Base-by-base conservation (phyloP, 495 filamentous ascomycete species). In the Patellaria atrata region DNA sequence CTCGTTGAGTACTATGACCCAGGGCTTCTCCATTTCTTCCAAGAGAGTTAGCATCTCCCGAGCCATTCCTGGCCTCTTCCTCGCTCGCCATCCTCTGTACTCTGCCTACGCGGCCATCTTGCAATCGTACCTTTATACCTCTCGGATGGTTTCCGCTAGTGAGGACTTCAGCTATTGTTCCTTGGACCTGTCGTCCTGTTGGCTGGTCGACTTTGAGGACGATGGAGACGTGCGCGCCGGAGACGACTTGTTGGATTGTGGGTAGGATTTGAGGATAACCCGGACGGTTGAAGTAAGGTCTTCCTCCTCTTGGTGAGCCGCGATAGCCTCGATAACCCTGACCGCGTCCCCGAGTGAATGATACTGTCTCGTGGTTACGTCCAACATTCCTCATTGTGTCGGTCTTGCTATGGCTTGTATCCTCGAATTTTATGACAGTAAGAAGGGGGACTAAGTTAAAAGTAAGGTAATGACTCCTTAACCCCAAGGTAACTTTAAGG, bases 91-190 rank as follows among this genome's bases (percentile, higher is more conserved):
- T 62, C 22, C 48, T 28, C 51, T 82, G 77, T 20, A 82, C 76
- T 21, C 79, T 55, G 2, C 79, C 79, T 11, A 82, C 64, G 29
- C 73, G 60, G 4, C 79, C 79, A 53, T 79, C 73, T 11, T 56
- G 48, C 1, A 82, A 56, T 2, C 75, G 67, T 11, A 84, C 79
- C 57, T 84, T 84, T 56, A 84, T 77, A 30, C 79, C 79, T 20
- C 73, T 61, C n/a, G 74, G 71, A 42, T 84, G 79, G 35, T 81
- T 65, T 9, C 75, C 77, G 6, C 60, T 50, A n/a, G 78, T 82
- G 14, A 82, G 57, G 5, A 82, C 53, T 13, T 77, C 67, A 20
- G 56, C 55, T 3, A 82, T 67, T 0, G 56, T 53, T 7, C 79
- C 79, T 28, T 59, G 55, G 2, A 79, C 75, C 44, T 77, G 68